Base-by-base conservation (phyloP, 2,329 filamentous ascomycete genomes). In the Colletotrichum plurivorum region DNA sequence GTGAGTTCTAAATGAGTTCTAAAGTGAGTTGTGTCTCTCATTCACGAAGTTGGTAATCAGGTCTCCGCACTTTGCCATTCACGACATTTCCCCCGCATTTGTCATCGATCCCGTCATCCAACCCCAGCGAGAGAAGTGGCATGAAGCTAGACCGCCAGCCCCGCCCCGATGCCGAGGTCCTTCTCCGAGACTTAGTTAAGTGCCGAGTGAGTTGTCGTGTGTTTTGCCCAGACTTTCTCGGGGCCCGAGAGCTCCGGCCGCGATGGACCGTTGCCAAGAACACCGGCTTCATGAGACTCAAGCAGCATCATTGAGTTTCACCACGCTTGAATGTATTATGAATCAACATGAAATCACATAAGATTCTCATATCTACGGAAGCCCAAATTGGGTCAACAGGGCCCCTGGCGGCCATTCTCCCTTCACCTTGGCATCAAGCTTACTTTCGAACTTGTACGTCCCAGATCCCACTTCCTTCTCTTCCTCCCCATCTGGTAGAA, bases 31-130 rank as follows among this genome's bases (percentile, higher is more conserved):
- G 27, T 31, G 27, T 31, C 27, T 8, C 27, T 31, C 7, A 31
- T 8, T 22, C 22, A 22, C 22, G 22, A 10, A 31, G 27, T 31
- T 31, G 5, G 27, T 9, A 10, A 10, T 31, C 27, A 31, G 9
- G 5, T 61, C 61, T 64, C 51, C 22, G 62, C 66, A 31, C 43
- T 66, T 61, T 55, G 55, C 56, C 55, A 69, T 60, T 27, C 20
- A 45, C 9, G 8, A 8, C 27, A 9, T 31, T 8, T 27, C 36
- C 52, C 55, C 62, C 62, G 67, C 67, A 69, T 66, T 69, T 67
- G 67, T 69, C 67, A 66, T 66, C 62, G 62, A 60, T 66, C 51
- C 41, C 62, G 20, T 56, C 25, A 45, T 56, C 10, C n/a, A 51
- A 25, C 6, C 49, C 49, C 41, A 25, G 49, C 7, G 22, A 3